phyloP scores from a whole-genome alignment of 2,329 filamentous ascomycete genomes.

The Epichloe sylvatica region DNA sequence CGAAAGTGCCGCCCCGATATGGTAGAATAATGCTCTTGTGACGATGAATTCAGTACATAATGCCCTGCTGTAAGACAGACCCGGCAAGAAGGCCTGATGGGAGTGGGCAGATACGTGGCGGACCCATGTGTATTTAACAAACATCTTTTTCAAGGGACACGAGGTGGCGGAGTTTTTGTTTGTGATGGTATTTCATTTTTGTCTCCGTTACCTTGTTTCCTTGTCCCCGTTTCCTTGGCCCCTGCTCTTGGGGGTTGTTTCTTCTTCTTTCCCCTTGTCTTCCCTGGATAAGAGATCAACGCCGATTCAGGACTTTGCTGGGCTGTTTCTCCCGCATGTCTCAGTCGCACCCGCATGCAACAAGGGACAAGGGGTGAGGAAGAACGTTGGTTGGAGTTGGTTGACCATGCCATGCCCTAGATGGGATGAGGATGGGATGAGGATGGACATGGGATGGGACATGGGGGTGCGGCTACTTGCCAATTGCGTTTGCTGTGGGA shows the following conservation, averaged over 20 bases:
- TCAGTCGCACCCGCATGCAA: conserved; percentile 2
- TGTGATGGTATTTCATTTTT: conserved; percentile 1
- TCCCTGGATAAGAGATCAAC: no score
- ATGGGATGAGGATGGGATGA: neutral
- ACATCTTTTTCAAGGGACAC: neutral
- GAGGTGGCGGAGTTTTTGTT: neutral
- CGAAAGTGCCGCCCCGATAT: no score
- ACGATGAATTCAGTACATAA: no score
- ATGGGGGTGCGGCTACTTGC: neutral
- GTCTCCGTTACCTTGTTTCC: neutral
- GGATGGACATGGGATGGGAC: neutral
- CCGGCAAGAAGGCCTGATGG: neutral
- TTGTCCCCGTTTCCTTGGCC: neutral
- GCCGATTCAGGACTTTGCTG: neutral
- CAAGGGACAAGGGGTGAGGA: neutral
- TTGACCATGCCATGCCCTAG: no score
- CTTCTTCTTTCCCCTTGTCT: no score
- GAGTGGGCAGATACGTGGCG: neutral
- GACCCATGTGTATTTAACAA: neutral
- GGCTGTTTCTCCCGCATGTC: conserved; percentile 2
- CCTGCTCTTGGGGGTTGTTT: no score
- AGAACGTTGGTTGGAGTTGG: no score
- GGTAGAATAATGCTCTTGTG: no score
- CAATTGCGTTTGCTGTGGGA: neutral
- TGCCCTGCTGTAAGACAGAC: neutral